These are phyloP conservation scores for Pichia sp. DNA, from an alignment of 1,139 yeast species.

Conservation along the genomic window DNA sequence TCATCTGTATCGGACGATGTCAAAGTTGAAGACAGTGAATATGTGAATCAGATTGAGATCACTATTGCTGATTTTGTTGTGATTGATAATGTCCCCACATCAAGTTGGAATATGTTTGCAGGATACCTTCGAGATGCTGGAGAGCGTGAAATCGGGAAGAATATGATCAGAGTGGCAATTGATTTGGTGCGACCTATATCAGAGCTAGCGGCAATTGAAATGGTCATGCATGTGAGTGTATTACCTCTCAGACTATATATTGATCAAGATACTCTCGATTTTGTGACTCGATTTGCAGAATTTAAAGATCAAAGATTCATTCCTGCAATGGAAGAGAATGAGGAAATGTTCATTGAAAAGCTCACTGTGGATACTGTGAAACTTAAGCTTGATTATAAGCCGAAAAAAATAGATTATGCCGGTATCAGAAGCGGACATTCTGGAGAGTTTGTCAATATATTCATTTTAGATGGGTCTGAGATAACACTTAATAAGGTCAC, in stretches of 20 bases:
- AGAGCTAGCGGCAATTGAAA: conserved; percentile 61
- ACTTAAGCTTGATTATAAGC: conserved; percentile 82
- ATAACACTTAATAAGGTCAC: conserved; percentile 55
- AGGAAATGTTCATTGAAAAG: conserved; percentile 61
- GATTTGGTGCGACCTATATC: conserved; percentile 62
- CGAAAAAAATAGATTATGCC: conserved; percentile 76
- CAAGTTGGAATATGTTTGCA: conserved; percentile 86
- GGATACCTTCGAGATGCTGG: conserved; percentile 64
- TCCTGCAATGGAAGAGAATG: conserved; percentile 52
- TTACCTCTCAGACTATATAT: conserved; percentile 77
- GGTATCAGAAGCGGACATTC: conserved; percentile 84
- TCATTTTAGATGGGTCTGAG: conserved; percentile 79
- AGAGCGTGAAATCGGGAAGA: conserved; percentile 61
- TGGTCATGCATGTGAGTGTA: conserved; percentile 45
- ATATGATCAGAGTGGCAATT: conserved; percentile 51
- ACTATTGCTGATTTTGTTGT: conserved; percentile 50
- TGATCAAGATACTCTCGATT: conserved; percentile 91
- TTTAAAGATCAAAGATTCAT: conserved; percentile 69
- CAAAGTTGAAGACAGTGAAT: conserved; percentile 32
- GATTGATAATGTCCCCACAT: conserved; percentile 73
- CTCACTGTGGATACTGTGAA: conserved; percentile 56
- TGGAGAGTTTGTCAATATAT: conserved; percentile 80
- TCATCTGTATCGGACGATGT: conserved; percentile 22
- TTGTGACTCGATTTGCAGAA: conserved; percentile 68
- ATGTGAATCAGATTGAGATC: conserved; percentile 40